These are phyloP conservation scores for Aegilops sharonensis DNA, from an alignment of 176 grass and related monocot genomes.

Conservation along the genomic window DNA sequence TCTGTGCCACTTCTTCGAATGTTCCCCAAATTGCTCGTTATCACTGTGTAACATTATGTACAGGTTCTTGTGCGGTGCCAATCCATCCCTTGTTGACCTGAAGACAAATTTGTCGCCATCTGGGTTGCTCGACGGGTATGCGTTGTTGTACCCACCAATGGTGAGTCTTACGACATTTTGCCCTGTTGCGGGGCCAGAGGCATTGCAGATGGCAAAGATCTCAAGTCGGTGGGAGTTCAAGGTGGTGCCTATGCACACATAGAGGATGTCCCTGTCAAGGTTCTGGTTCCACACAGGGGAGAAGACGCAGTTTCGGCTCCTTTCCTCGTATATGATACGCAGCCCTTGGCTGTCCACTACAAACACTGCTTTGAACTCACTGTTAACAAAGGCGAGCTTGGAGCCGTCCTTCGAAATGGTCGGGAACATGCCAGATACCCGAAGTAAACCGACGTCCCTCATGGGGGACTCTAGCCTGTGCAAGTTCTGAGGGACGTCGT, in stretches of 20 bases:
- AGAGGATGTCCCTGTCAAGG: constrained; percentile 3
- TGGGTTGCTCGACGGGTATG: constrained; percentile 4
- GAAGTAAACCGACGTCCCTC: not conserved
- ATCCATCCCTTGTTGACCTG: not conserved
- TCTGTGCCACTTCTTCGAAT: too few species aligned
- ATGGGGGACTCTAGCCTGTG: not conserved
- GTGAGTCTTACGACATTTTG: not conserved
- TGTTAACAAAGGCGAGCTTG: constrained; percentile 39
- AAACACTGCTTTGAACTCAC: constrained; percentile 23
- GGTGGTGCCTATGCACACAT: constrained; percentile 12
- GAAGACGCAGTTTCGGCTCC: not conserved
- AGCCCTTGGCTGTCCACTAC: not conserved
- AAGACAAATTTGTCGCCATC: constrained; percentile 24
- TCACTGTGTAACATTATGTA: too few species aligned
- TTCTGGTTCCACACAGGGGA: constrained; percentile 46
- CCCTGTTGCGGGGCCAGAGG: too few species aligned
- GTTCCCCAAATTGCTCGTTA: too few species aligned
- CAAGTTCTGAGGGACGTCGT: not conserved
- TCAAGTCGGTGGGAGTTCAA: too few species aligned
- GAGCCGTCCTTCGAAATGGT: constrained; percentile 33
- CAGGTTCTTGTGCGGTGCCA: too few species aligned
- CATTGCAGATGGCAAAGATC: too few species aligned
- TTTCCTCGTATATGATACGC: not conserved
- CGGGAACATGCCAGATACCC: constrained; percentile 39
- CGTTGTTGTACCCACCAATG: not conserved